Evolutionary conservation across 2,329 filamentous ascomycete genomes (phyloP), one percentile per base, ranked within the genome.

Genomic region (Escovopsis sp.): DNA sequence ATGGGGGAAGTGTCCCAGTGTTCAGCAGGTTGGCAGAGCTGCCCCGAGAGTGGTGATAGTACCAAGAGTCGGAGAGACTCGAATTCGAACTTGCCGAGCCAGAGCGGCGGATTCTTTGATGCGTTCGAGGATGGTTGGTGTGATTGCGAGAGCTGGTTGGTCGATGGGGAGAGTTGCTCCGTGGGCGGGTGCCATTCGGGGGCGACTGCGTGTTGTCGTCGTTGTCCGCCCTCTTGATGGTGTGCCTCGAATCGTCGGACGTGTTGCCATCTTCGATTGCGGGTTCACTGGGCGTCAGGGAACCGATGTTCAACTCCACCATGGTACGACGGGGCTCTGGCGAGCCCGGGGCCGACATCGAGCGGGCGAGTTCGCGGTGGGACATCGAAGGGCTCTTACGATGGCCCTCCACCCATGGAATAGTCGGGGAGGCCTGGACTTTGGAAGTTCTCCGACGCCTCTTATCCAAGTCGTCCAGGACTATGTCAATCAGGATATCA

Each of bases 391-490:
- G 78, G 54, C 73, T 85, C 35, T 72, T 60, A 32, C 68, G 66
- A 18, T 72, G 71, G 43, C 57, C 56, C 47, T 69, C 56, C 49
- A 65, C 66, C 71, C 79, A 84, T 1, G 79, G 72, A 10, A 76
- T 69, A 2, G 81, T 79, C 4, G 87, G 84, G 1, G 86, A 92
- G 11, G 77, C 68, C 43, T 90, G 83, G 9, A 76, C 70, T 60
- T 93, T 96, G 29, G 86, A 85, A 1, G 87, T 92, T 34, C 90
- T 76, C 41, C 85, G 76, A 17, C 88, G 76, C 43, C 90, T 72
- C 61, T 84, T 90, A 56, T 96, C 88, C 69, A 93, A 90, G 51
- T 98, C 90, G 52, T 98, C 90, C 41, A 98, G 62, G 18, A 98
- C 87, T 46, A 98, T 92, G 47, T 92, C 80, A 43, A 90, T 83